These are phyloP conservation scores for Pestalotiopsis sp. DNA, from an alignment of 2,329 filamentous ascomycete species.

Conservation along the genomic window DNA sequence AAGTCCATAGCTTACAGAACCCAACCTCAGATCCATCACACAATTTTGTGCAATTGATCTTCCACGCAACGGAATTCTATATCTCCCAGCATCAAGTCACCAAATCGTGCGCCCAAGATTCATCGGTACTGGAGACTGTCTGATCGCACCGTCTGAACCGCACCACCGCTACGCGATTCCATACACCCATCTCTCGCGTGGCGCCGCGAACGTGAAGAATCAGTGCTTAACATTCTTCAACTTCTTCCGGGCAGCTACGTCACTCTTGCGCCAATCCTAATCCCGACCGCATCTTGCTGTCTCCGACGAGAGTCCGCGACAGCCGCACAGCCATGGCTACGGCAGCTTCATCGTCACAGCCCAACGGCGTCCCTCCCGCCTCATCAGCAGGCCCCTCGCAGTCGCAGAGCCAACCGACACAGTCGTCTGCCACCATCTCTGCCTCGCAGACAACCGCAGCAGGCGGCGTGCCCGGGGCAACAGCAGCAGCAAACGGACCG, in stretches of 20 bases:
- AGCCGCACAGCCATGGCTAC: conserved; percentile 5
- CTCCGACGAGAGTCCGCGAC: neutral
- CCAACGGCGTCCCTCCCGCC: conserved; percentile 53
- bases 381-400: conserved; percentile 34
- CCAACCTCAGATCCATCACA: too few relatives aligned
- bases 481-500: conserved; percentile 23
- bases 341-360: conserved; percentile 42
- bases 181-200: neutral
- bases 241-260: neutral
- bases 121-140: neutral
- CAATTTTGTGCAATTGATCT: too few relatives aligned
- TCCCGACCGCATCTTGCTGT: neutral
- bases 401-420: conserved; percentile 25
- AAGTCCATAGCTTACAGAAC: too few relatives aligned
- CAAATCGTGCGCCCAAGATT: neutral
- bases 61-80: too few relatives aligned
- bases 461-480: conserved; percentile 17
- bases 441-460: conserved; percentile 22
- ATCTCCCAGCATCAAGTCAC: neutral
- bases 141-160: neutral
- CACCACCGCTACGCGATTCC: neutral
- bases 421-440: conserved; percentile 36
- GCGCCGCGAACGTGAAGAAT: neutral
- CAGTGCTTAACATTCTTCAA: neutral
- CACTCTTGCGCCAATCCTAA: neutral